A percentile compares a stretch with the other conserved stretches of the same genome.
These are phyloP conservation scores for Coemansia sp. DNA, from an alignment of 192 early-diverging fungal species.

Conservation along the genomic window DNA sequence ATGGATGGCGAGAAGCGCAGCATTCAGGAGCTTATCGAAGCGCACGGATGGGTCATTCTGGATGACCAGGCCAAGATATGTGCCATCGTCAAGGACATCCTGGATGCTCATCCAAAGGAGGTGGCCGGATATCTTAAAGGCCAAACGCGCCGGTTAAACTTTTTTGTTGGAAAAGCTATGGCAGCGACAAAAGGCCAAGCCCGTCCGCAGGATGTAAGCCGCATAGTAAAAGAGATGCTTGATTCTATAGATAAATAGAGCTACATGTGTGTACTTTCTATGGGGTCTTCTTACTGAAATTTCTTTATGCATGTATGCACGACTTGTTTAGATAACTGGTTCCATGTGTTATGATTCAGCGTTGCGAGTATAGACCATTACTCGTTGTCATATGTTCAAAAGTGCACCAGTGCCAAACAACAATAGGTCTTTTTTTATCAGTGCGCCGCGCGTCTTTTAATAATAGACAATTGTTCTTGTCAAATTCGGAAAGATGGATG, in stretches of 20 bases:
- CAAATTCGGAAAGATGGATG: too few species aligned
- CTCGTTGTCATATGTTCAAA: too few species aligned
- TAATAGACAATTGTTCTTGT: too few species aligned
- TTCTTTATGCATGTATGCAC: too few species aligned
- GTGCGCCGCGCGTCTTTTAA: too few species aligned
- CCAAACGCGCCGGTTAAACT: slow-evolving; percentile 64
- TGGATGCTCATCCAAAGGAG: slow-evolving; percentile 45
- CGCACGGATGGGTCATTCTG: slow-evolving; percentile 59
- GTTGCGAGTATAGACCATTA: too few species aligned
- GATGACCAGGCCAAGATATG: slow-evolving; percentile 17
- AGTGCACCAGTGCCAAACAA: too few species aligned
- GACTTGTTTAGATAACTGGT: too few species aligned
- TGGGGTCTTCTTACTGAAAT: too few species aligned
- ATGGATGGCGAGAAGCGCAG: slow-evolving; percentile 57
- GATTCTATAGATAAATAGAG: slow-evolving; percentile 4
- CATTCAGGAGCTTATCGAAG: slow-evolving; percentile 57
- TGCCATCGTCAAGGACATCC: slow-evolving; percentile 10
- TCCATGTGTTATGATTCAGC: too few species aligned
- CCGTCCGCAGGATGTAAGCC: slow-evolving; percentile 66
- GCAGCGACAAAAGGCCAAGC: slow-evolving; percentile 71
- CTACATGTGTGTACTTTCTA: too few species aligned
- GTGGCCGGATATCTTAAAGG: slow-evolving; percentile 60
- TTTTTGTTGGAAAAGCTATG: slow-evolving; percentile 85
- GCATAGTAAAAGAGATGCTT: slow-evolving; percentile 49
- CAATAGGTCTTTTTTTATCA: too few species aligned